Conservation (phyloP, 306 rosid genomes). For the Acacia acuminata region DNA sequence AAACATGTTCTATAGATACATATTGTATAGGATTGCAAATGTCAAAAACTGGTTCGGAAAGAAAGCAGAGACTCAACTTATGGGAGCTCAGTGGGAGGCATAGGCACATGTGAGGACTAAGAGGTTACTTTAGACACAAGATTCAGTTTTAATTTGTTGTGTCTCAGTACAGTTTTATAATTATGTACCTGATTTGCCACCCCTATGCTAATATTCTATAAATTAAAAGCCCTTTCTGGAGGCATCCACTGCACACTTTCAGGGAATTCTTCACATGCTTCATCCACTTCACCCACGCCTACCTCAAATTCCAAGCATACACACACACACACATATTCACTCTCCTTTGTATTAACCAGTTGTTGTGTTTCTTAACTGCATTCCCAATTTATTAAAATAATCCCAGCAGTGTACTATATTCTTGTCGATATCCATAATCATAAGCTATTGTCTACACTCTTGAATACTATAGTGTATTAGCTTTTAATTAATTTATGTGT, state of each 20-base stretch:
- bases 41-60: conserved; percentile 16
- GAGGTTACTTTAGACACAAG: conserved; percentile 45
- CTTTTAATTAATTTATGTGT: neutral
- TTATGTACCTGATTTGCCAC: neutral
- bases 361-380: neutral
- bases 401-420: neutral
- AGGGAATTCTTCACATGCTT: conserved; percentile 44
- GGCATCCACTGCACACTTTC: conserved; percentile 49
- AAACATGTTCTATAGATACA: conserved; percentile 2
- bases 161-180: conserved; percentile 12
- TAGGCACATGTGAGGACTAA: conserved; percentile 32
- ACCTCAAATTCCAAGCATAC: neutral
- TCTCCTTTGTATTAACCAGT: neutral
- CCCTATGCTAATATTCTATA: neutral
- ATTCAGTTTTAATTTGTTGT: conserved; percentile 23
- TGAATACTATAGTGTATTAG: neutral
- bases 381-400: neutral
- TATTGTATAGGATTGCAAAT: conserved; percentile 11
- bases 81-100: conserved; percentile 19
- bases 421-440: too few species aligned
- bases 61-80: conserved; percentile 13
- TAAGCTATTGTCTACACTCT: neutral
- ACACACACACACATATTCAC: neutral
- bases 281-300: conserved; percentile 14
- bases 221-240: neutral